These are phyloP conservation scores for Phytopythium chamaehyphon DNA, from an alignment of 352 stramenopile genomes.

Conservation along the genomic window DNA sequence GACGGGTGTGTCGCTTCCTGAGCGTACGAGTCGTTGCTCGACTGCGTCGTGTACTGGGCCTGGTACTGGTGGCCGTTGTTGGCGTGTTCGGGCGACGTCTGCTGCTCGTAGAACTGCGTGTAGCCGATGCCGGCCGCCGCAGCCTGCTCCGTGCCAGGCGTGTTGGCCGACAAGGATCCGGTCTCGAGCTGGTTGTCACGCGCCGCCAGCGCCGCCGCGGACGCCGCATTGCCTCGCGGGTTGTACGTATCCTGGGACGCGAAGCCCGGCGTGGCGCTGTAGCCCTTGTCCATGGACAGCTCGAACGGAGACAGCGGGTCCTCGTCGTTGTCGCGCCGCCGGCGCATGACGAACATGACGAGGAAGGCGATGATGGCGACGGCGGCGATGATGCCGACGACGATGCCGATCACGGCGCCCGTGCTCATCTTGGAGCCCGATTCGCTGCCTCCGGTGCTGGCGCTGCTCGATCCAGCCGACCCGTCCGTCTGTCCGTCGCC, in stretches of 20 bases:
- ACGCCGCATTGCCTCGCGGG: conserved; percentile 20
- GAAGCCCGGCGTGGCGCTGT: conserved; percentile 35
- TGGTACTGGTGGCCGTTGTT: conserved; percentile 15
- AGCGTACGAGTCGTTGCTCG: conserved; percentile 22
- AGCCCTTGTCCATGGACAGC: conserved; percentile 84
- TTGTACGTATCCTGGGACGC: conserved; percentile 39
- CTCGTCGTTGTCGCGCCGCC: conserved; percentile 53
- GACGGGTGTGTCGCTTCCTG: conserved; percentile 13
- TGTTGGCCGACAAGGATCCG: conserved; percentile 16
- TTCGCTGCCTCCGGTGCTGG: conserved; percentile 16
- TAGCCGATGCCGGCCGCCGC: conserved; percentile 55
- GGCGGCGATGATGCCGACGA: conserved; percentile 55
- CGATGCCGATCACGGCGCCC: conserved; percentile 62
- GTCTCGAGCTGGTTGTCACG: conserved; percentile 16
- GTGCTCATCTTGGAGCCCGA: conserved; percentile 56
- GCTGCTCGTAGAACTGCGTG: conserved; percentile 72
- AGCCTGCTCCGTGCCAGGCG: conserved; percentile 32
- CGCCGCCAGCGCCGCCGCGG: conserved; percentile 7
- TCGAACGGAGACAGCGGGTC: conserved; percentile 80
- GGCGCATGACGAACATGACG: conserved; percentile 52
- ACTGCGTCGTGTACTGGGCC: conserved; percentile 22
- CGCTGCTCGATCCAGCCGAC: conserved; percentile 8
- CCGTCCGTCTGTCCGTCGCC: not conserved
- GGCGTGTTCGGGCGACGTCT: conserved; percentile 43
- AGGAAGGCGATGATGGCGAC: conserved; percentile 56